These are phyloP conservation scores for Cruciata laevipes DNA, from an alignment of 257 asterid species.

Conservation along the genomic window DNA sequence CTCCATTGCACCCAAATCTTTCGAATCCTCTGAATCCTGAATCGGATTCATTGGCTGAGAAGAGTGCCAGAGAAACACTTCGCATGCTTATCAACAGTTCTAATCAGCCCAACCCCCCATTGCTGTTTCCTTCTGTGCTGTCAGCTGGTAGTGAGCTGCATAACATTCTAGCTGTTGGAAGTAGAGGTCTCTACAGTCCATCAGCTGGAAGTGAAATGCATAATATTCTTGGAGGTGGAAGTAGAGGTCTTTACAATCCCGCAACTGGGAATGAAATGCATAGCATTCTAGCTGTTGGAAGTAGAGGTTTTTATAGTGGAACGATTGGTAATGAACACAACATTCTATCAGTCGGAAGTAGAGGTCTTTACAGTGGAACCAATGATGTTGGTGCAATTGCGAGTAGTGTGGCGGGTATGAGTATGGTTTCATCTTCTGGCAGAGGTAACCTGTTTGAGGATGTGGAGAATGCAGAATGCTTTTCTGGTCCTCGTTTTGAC, in stretches of 20 bases:
- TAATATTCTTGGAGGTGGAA: slow-evolving; percentile 47
- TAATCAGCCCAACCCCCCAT: slow-evolving; percentile 44
- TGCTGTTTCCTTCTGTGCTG: slow-evolving; percentile 50
- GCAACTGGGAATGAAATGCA: slow-evolving; percentile 31
- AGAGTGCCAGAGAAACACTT: slow-evolving; percentile 85
- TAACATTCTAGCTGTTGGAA: slow-evolving; percentile 45
- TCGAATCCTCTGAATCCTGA: slow-evolving; percentile 49
- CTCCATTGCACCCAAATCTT: slow-evolving; percentile 43
- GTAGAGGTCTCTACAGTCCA: slow-evolving; percentile 45
- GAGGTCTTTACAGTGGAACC: slow-evolving; percentile 47
- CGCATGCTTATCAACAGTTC: slow-evolving; percentile 76
- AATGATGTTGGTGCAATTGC: slow-evolving; percentile 37
- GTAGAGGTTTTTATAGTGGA: slow-evolving; percentile 48
- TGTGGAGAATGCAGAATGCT: slow-evolving; percentile 8
- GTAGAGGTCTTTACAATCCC: slow-evolving; percentile 46
- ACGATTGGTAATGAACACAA: slow-evolving; percentile 32
- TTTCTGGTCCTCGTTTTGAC: neutral
- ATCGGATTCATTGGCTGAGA: slow-evolving; percentile 56
- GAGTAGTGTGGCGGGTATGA: slow-evolving; percentile 33
- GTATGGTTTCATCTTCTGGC: slow-evolving; percentile 31
- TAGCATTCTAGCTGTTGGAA: slow-evolving; percentile 47
- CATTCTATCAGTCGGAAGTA: slow-evolving; percentile 47
- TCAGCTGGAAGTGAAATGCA: slow-evolving; percentile 31
- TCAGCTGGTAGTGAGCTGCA: slow-evolving; percentile 31
- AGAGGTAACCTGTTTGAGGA: neutral